These are phyloP conservation scores for Gossypium lobatum DNA, from an alignment of 441 rosid genomes.

Conservation along the genomic window DNA sequence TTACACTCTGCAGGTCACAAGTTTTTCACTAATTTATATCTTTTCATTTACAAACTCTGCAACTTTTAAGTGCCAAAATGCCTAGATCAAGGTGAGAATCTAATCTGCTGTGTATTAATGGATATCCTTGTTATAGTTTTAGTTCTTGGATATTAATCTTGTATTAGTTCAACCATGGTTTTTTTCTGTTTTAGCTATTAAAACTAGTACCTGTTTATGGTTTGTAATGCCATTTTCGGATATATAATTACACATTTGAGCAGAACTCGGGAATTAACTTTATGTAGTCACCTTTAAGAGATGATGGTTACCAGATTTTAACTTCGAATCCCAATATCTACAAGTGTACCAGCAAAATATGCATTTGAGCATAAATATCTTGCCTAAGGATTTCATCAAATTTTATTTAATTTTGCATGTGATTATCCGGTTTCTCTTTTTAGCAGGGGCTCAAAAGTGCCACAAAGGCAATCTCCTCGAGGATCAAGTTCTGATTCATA, in stretches of 20 bases:
- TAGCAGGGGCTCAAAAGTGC: slow-evolving; percentile 62
- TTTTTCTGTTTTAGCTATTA: not conserved
- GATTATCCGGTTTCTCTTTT: not conserved
- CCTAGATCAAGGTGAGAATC: slow-evolving; percentile 60
- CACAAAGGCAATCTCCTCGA: slow-evolving; percentile 70
- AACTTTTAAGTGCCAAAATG: slow-evolving; percentile 30
- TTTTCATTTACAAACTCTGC: slow-evolving; percentile 5
- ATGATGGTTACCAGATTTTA: no score
- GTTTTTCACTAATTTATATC: not conserved
- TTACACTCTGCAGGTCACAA: slow-evolving; percentile 21
- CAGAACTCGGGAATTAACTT: no score
- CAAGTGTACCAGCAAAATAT: not conserved
- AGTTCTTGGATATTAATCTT: not conserved
- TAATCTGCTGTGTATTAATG: not conserved
- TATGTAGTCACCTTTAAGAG: no score
- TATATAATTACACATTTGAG: not conserved
- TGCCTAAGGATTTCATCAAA: not conserved
- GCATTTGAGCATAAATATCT: not conserved
- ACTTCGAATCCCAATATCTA: not conserved
- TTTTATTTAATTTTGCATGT: not conserved
- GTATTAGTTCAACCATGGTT: not conserved
- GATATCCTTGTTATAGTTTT: not conserved
- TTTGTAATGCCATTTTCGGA: not conserved
- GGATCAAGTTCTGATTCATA: slow-evolving; percentile 59
- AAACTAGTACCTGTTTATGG: not conserved